phyloP scores from a whole-genome alignment of 192 early-diverging fungal genomes.

The Piromyces finnis region DNA sequence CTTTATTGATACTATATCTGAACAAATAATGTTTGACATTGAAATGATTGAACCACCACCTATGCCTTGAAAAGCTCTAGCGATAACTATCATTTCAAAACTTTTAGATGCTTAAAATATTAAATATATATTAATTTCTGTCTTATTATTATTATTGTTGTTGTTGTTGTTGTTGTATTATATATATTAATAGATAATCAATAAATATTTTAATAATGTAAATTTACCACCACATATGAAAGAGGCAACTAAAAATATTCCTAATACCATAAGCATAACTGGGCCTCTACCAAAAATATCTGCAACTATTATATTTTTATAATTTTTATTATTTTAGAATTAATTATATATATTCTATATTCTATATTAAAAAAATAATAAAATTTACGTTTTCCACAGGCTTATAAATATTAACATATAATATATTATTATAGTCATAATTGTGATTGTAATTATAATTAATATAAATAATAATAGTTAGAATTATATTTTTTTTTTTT shows the following conservation, averaged over 20 bases:
- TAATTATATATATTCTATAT: too few species aligned
- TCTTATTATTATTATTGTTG: too few species aligned
- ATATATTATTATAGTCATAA: too few species aligned
- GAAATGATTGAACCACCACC: neutral
- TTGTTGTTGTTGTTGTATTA: too few species aligned
- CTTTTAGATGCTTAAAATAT: neutral
- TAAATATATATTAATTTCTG: too few species aligned
- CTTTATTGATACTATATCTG: neutral
- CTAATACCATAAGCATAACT: neutral
- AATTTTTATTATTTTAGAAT: neutral
- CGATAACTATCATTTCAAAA: neutral
- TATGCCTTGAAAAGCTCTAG: neutral
- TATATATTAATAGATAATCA: too few species aligned
- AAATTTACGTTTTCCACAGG: neutral
- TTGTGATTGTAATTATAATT: too few species aligned
- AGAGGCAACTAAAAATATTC: neutral
- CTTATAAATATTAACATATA: too few species aligned
- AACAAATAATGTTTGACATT: neutral
- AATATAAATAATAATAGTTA: too few species aligned
- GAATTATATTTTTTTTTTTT: too few species aligned
- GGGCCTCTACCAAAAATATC: neutral
- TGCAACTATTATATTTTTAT: neutral
- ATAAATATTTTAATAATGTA: too few species aligned
- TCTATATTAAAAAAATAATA: too few species aligned
- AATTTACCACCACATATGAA: neutral